A percentile compares a stretch with the other conserved stretches of the same genome.
Conservation (phyloP, 306 rosid species). For the Ochetophila trinervis region DNA sequence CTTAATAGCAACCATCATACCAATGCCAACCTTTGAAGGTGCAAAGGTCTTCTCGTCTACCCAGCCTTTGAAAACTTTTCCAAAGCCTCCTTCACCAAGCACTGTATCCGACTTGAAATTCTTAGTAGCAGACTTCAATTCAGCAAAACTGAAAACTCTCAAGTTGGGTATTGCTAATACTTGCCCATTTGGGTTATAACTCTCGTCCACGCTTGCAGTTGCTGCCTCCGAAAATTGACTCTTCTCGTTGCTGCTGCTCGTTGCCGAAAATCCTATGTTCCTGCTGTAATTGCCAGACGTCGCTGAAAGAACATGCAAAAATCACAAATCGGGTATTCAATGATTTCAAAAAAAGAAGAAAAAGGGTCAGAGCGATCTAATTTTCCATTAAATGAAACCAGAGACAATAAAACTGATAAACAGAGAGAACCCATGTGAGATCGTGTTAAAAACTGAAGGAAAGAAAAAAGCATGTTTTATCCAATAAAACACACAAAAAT, state of each 20-base stretch:
- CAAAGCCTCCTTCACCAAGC: constrained; percentile 90
- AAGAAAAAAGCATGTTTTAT: background rate
- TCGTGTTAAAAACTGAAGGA: background rate
- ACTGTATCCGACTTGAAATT: constrained; percentile 54
- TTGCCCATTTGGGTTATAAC: constrained; percentile 34
- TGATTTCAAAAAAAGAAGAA: background rate
- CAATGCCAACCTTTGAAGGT: constrained; percentile 55
- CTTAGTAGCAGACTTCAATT: constrained; percentile 57
- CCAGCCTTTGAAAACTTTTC: constrained; percentile 86
- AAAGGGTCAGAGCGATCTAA: background rate
- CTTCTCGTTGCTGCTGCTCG: constrained; percentile 48
- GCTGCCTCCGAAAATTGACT: constrained; percentile 60
- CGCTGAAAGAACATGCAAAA: constrained; percentile 29
- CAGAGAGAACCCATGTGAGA: constrained; percentile 16
- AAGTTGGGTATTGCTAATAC: constrained; percentile 47
- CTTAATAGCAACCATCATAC: constrained; percentile 68
- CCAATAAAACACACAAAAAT: background rate
- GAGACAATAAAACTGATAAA: background rate
- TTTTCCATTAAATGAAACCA: background rate
- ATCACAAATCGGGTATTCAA: background rate
- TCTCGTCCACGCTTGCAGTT: constrained; percentile 37
- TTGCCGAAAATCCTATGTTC: constrained; percentile 33
- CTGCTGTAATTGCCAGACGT: constrained; percentile 35
- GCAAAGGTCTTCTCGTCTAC: constrained; percentile 57
- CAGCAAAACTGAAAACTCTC: constrained; percentile 58